Evolutionary conservation across 2,329 filamentous ascomycete genomes (phyloP).

Genomic region (Capronia epimyces): DNA sequence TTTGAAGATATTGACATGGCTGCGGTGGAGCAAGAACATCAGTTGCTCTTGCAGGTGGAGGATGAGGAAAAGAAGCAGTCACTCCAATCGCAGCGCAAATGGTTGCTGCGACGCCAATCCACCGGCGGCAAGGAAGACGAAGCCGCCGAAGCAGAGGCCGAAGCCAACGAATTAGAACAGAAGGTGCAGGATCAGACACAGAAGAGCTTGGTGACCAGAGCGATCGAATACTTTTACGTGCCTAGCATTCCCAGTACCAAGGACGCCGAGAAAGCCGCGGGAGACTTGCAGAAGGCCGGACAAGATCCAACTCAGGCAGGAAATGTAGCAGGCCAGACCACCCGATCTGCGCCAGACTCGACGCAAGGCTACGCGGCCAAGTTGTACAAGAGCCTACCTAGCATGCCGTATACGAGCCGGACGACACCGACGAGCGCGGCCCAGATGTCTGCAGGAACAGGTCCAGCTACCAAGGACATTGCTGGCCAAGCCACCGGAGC

Average conservation of each 20-base stretch:
- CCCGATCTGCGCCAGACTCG: slow-evolving; percentile 17
- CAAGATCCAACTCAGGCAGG: slow-evolving; percentile 15
- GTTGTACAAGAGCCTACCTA: slow-evolving; percentile 23
- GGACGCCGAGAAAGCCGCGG: slow-evolving; percentile 24
- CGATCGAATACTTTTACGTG: slow-evolving; percentile 29
- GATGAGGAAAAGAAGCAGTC: slow-evolving; percentile 35
- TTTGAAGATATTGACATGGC: slow-evolving; percentile 60
- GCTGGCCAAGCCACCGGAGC: slow-evolving; percentile 9
- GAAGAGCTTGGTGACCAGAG: slow-evolving; percentile 28
- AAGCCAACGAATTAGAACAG: slow-evolving; percentile 29
- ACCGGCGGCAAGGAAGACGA: slow-evolving; percentile 27
- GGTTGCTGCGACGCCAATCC: slow-evolving; percentile 25
- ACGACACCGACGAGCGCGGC: slow-evolving; percentile 9
- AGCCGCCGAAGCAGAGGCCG: slow-evolving; percentile 28
- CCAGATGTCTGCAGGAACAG: slow-evolving; percentile 5
- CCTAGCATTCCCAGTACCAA: slow-evolving; percentile 23
- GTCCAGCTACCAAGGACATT: slow-evolving; percentile 13
- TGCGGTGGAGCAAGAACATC: slow-evolving; percentile 42
- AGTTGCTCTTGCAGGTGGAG: slow-evolving; percentile 38
- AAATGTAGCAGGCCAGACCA: slow-evolving; percentile 14
- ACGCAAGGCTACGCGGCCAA: slow-evolving; percentile 17
- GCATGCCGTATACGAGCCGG: slow-evolving; percentile 21
- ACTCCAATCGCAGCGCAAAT: slow-evolving; percentile 22
- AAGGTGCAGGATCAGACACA: slow-evolving; percentile 28
- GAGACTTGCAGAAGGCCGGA: slow-evolving; percentile 17